These are phyloP conservation scores for Xylariaceae sp. DNA, from an alignment of 2,329 filamentous ascomycete species.

Conservation along the genomic window DNA sequence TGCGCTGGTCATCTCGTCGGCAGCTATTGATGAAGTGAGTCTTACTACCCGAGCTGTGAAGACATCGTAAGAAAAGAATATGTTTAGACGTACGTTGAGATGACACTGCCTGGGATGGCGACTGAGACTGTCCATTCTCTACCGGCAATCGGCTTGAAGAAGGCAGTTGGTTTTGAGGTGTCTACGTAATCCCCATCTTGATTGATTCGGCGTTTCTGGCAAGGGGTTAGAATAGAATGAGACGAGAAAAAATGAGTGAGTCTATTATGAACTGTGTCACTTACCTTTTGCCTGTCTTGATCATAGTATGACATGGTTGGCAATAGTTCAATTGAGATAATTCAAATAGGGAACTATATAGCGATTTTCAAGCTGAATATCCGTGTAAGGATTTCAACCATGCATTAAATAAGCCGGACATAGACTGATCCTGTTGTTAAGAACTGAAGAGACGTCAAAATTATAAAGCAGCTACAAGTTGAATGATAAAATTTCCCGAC, in stretches of 20 bases:
- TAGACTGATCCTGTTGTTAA: no score
- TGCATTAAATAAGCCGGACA: no score
- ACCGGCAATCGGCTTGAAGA: slow-evolving; percentile 62
- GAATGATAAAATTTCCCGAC: no score
- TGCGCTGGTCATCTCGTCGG: slow-evolving; percentile 70
- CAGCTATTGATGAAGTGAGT: slow-evolving; percentile 59
- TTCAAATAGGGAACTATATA: no score
- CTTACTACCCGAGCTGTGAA: no score
- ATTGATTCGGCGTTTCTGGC: slow-evolving; percentile 49
- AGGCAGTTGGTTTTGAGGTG: slow-evolving; percentile 64
- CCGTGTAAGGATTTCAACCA: no score
- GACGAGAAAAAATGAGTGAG: not conserved
- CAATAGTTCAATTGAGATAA: no score
- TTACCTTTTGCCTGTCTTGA: slow-evolving; percentile 28
- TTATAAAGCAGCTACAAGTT: no score
- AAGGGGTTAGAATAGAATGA: slow-evolving; percentile 10
- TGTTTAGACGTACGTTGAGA: slow-evolving; percentile 59
- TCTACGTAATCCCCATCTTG: slow-evolving; percentile 41
- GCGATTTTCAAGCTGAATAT: no score
- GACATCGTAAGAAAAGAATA: no score
- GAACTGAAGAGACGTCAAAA: no score
- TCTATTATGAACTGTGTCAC: not conserved
- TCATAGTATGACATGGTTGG: no score
- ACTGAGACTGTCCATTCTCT: slow-evolving; percentile 72
- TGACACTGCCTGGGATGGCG: slow-evolving; percentile 73